phyloP scores from a whole-genome alignment of 176 grass and related monocot species.

The Aegilops sharonensis region DNA sequence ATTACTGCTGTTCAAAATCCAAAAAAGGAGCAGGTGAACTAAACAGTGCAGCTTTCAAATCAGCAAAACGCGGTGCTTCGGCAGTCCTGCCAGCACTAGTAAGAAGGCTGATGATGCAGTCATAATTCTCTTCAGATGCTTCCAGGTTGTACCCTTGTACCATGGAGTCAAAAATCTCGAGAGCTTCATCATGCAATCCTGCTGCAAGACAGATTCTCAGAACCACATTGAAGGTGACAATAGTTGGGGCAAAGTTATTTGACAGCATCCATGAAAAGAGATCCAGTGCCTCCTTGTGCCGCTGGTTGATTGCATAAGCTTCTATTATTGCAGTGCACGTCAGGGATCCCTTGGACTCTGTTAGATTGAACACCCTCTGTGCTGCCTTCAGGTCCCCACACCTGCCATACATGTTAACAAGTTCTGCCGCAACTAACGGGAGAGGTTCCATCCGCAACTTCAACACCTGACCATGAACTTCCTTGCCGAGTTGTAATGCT shows the following conservation, averaged over 20 bases:
- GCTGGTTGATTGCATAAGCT: slow-evolving; percentile 61
- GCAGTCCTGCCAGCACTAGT: slow-evolving; percentile 40
- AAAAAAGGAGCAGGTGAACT: slow-evolving; percentile 23
- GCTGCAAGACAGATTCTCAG: slow-evolving; percentile 60
- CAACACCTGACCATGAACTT: slow-evolving; percentile 62
- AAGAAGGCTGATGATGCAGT: slow-evolving; percentile 69
- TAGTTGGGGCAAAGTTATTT: slow-evolving; percentile 69
- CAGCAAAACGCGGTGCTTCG: slow-evolving; percentile 71
- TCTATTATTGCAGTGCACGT: slow-evolving; percentile 85
- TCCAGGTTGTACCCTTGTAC: slow-evolving; percentile 66
- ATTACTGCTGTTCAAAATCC: slow-evolving; percentile 22
- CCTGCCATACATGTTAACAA: slow-evolving; percentile 79
- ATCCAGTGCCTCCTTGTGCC: slow-evolving; percentile 60
- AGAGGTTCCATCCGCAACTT: slow-evolving; percentile 63
- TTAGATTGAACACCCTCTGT: slow-evolving; percentile 57
- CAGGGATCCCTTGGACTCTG: slow-evolving; percentile 63
- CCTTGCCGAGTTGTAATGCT: slow-evolving; percentile 50
- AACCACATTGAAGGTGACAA: slow-evolving; percentile 63
- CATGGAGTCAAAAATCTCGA: slow-evolving; percentile 68
- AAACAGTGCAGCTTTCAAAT: slow-evolving; percentile 60
- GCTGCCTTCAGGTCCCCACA: slow-evolving; percentile 63
- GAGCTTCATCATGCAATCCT: slow-evolving; percentile 49
- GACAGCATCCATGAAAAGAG: slow-evolving; percentile 74
- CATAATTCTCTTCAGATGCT: slow-evolving; percentile 76
- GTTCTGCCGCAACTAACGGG: slow-evolving; percentile 59